Base-by-base conservation (phyloP, 169 alveolate species). In the Eimeria praecox region DNA sequence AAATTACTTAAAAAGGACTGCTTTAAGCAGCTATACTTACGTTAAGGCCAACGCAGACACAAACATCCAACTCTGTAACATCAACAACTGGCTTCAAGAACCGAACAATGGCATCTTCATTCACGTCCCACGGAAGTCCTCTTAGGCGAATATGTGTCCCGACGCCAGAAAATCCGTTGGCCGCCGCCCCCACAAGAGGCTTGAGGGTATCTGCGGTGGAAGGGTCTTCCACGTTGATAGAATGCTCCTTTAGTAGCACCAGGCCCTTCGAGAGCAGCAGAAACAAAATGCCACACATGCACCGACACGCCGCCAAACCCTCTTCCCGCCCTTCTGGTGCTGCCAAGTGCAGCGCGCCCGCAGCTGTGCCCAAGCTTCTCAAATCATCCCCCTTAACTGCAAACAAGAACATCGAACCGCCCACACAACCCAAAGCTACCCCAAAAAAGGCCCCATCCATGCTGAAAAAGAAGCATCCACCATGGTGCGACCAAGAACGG, bases 111-210 rank as follows among this genome's bases (percentile, higher is more conserved):
- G 94, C 96, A 33, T 71, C 56, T 75, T 96, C 97, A 27, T 83
- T 95, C 20, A 94, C 95, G 35, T 95, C 92, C 97, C 97, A 96
- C 2, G 97, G 97, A 24, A 96, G 96, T 35, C 97, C 97, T 73
- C 97, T 90, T 24, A 96, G 86, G 56, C 97, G 95, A 27, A 96
- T 73, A 33, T 66, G 88, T 49, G 95, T 71, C 30, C 88, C 87
- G 71, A 66, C 87, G 52, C 71, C 73, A 71, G 73, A 33, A 52
- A 38, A 24, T n/a, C 86, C 95, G 59, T 66, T 71, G 6, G 71
- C 86, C 42, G 95, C 95, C 30, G 88, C 49, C 20, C 46, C 77
- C 52, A 44, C 42, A 16, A 33, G 54, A 4, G 64, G 66, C 12
- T 87, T 87, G 83, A 38, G 46, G 83, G 83, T 14, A 66, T 59